Conservation (phyloP, 345 rosid species). For the Eucalyptus virginea region DNA sequence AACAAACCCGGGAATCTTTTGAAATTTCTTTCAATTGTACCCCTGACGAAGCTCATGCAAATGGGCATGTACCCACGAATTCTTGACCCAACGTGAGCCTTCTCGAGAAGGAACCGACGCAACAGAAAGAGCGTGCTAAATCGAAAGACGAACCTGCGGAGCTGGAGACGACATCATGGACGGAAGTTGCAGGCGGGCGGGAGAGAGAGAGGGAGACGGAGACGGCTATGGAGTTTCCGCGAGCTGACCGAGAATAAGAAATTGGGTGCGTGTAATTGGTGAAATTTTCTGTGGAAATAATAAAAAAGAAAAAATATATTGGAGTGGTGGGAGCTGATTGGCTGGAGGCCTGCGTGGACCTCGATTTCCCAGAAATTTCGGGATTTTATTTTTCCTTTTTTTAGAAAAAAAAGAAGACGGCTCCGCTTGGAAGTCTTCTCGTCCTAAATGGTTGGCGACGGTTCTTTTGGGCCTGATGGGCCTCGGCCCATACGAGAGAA, state of each 20-base stretch:
- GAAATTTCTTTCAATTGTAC: background rate
- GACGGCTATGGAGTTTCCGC: background rate
- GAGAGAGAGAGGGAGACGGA: background rate
- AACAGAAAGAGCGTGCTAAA: background rate
- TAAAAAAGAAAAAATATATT: background rate
- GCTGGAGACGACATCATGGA: background rate
- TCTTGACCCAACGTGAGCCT: background rate
- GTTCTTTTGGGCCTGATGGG: background rate
- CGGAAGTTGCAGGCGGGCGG: background rate
- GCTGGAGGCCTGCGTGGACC: background rate
- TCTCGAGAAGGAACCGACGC: background rate
- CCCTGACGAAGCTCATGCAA: background rate
- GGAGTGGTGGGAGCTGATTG: background rate
- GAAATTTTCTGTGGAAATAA: background rate
- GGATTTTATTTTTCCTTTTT: background rate
- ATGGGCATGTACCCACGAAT: background rate
- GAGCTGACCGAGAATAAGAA: background rate
- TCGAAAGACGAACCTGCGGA: background rate
- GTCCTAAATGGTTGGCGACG: background rate
- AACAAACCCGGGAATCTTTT: background rate
- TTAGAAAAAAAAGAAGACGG: background rate
- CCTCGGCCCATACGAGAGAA: background rate
- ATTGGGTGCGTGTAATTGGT: background rate
- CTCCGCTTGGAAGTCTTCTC: background rate
- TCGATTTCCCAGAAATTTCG: background rate